Conservation (phyloP, 164 flowering plant genomes). For the Stephania yunnanensis region DNA sequence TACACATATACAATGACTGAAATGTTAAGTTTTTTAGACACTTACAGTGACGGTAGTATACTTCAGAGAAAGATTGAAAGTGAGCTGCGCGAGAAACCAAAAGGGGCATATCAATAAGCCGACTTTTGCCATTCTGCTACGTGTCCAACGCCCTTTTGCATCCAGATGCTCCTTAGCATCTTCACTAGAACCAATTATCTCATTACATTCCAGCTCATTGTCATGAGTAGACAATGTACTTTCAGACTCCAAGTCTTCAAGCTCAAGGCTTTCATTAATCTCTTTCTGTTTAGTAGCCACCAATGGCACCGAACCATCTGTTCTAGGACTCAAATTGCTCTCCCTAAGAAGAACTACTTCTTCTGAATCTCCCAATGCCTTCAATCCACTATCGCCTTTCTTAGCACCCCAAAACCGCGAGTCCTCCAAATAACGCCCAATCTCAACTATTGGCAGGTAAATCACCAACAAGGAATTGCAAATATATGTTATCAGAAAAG, state of each 20-base stretch:
- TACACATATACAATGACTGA: not conserved
- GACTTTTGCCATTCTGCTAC: slow-evolving; percentile 65
- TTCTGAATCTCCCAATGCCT: slow-evolving; percentile 39
- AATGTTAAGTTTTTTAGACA: not conserved
- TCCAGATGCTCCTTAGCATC: slow-evolving; percentile 35
- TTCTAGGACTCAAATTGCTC: slow-evolving; percentile 13
- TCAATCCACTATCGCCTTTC: slow-evolving; percentile 16
- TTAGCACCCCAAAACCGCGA: slow-evolving; percentile 38
- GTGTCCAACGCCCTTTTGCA: slow-evolving; percentile 89
- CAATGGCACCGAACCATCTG: slow-evolving; percentile 14
- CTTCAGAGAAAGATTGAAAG: slow-evolving; percentile 87
- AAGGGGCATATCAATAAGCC: slow-evolving; percentile 84
- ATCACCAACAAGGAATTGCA: slow-evolving; percentile 85
- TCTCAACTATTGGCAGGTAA: slow-evolving; percentile 73
- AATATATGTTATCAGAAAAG: slow-evolving; percentile 85
- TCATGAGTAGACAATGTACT: slow-evolving; percentile 14
- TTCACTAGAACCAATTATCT: slow-evolving; percentile 10
- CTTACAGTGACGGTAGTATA: slow-evolving; percentile 95
- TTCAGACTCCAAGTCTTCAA: slow-evolving; percentile 15
- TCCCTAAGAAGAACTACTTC: slow-evolving; percentile 56
- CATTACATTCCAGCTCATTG: not conserved
- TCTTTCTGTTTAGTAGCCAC: slow-evolving; percentile 18
- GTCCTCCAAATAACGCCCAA: slow-evolving; percentile 68
- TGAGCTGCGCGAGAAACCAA: slow-evolving; percentile 90
- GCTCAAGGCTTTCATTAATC: slow-evolving; percentile 17